A percentile compares a stretch with the other conserved stretches of the same genome.
Evolutionary conservation across 2,329 filamentous ascomycete species (phyloP).

Genomic region (Falciphora oryzae): DNA sequence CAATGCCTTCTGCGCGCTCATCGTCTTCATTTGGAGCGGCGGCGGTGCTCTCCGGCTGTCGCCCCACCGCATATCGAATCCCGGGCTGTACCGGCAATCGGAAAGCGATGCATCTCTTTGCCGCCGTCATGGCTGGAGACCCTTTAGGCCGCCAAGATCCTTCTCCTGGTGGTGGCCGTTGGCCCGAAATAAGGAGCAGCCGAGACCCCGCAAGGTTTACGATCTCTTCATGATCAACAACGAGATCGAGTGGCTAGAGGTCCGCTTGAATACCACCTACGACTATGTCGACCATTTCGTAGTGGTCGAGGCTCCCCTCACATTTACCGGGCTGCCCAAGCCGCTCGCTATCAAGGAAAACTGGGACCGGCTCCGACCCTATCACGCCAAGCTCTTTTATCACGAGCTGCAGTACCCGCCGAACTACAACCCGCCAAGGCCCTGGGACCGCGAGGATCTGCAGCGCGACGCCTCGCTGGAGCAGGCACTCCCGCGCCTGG

Average conservation of each 20-base stretch:
- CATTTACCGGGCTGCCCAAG: slow-evolving; percentile 53
- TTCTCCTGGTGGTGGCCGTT: not conserved
- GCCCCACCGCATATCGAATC: slow-evolving; percentile 3
- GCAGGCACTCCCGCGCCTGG: slow-evolving; percentile 47
- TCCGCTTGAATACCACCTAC: slow-evolving; percentile 53
- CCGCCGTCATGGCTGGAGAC: slow-evolving; percentile 31
- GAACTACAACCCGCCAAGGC: slow-evolving; percentile 31
- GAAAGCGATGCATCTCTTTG: slow-evolving; percentile 22
- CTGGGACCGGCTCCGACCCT: slow-evolving; percentile 45
- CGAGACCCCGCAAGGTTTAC: slow-evolving; percentile 44
- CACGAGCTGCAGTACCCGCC: slow-evolving; percentile 43
- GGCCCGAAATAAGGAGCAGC: not conserved
- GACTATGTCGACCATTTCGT: slow-evolving; percentile 59
- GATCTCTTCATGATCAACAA: slow-evolving; percentile 58
- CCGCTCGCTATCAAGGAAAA: slow-evolving; percentile 46
- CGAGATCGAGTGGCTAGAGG: slow-evolving; percentile 61
- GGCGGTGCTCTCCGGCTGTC: not conserved
- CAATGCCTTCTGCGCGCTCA: not conserved
- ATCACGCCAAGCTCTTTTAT: slow-evolving; percentile 55
- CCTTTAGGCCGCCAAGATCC: slow-evolving; percentile 20
- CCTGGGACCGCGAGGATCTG: slow-evolving; percentile 44
- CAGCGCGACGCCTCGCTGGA: slow-evolving; percentile 50
- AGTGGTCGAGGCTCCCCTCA: slow-evolving; percentile 52
- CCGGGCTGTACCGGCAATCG: not conserved
- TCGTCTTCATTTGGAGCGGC: slow-evolving; percentile 5